Base-by-base conservation (phyloP, 2,329 filamentous ascomycete species). In the Thermothelomyces thermophilus region DNA sequence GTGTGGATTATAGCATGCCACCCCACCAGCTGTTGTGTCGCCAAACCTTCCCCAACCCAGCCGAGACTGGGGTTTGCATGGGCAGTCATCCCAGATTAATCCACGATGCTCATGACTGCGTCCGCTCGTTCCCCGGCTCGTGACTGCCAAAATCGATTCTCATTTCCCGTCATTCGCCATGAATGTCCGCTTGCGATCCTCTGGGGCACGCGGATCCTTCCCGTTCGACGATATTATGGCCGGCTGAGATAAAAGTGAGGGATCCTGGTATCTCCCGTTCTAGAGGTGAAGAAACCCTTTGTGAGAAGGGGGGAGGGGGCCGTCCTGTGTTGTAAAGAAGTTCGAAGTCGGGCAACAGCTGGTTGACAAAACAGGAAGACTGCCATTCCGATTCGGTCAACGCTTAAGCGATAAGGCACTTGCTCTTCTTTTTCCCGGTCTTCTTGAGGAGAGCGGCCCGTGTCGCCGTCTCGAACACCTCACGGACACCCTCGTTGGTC, bases 381-480 rank as follows among this genome's bases (percentile, higher is more conserved):
- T 44, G 42, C 34, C 53, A 20, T 43, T 43, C 43, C 22, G 22
- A 26, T 28, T 31, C 31, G 19, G 22, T 40, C 24, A 30, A 28
- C 46, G 52, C 77, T 85, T 93, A 94, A 80, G 94, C 79, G 70
- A 94, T 83, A 69, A 82, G 69, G 77, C 85, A 90, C 80, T 87
- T 86, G 75, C 50, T 50, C 50, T 82, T 80, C 74, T 82, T 84
- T 73, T 57, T 58, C 53, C 54, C 57, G 47, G 58, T 54, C 57
- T 60, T 56, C 58, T 62, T 62, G 70, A 95, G 77, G 63, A 96
- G 84, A 64, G 91, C 91, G 65, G 90, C 82, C 63, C 93, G 90
- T 64, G 93, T 97, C 64, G 93, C 93, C 68, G 95, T 88, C 80
- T 98, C 93, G 65, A 98, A 98, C 63, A 98, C 93, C 75, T 98